Evolutionary conservation across 2,329 filamentous ascomycete species (phyloP).

Genomic region (Paraphoma sp.): DNA sequence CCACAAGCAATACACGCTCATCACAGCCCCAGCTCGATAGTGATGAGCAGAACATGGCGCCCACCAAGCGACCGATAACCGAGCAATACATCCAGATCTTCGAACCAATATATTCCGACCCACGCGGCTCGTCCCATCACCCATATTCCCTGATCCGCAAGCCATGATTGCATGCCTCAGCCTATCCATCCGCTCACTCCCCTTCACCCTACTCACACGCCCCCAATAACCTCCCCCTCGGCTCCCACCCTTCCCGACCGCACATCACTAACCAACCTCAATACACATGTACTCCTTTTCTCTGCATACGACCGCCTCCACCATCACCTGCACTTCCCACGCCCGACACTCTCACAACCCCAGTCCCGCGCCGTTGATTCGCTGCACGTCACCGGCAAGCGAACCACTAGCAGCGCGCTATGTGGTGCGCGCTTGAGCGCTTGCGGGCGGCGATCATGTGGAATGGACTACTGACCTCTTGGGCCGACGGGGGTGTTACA

Average conservation of each 20-base stretch:
- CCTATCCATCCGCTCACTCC: neutral
- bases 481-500: too few relatives aligned
- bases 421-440: too few relatives aligned
- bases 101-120: neutral
- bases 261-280: neutral
- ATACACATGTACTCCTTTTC: constrained; percentile 24
- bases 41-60: too few relatives aligned
- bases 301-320: constrained; percentile 26
- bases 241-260: neutral
- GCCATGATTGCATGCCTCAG: neutral
- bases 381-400: constrained; percentile 31
- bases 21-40: too few relatives aligned
- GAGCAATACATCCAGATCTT: neutral
- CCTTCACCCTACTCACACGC: neutral
- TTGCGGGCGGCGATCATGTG: too few relatives aligned
- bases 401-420: constrained; percentile 34
- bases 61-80: neutral
- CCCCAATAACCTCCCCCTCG: neutral
- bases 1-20: too few relatives aligned
- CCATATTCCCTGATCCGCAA: neutral
- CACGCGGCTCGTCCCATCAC: neutral
- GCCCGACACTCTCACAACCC: constrained; percentile 14
- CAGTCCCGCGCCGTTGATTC: constrained; percentile 28
- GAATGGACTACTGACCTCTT: too few relatives aligned
- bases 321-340: constrained; percentile 6